Percentiles rank a stretch among this genome's conserved stretches.
Evolutionary conservation across 2,329 filamentous ascomycete species (phyloP).

Genomic region (Dactylellina haptotyla): DNA sequence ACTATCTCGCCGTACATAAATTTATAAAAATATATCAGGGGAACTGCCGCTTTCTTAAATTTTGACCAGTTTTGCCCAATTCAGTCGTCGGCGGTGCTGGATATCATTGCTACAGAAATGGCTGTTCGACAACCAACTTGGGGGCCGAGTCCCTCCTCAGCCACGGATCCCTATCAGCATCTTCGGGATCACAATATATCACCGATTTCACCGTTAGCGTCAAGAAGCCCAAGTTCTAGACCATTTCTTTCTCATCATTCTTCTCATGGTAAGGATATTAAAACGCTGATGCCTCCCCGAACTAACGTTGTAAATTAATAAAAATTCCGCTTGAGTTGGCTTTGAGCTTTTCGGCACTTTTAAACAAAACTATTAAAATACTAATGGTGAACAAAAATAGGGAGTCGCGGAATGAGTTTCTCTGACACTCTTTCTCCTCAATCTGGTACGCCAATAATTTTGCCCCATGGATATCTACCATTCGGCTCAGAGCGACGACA

Average conservation of each 20-base stretch:
- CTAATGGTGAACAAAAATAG: too few relatives aligned
- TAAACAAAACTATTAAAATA: too few relatives aligned
- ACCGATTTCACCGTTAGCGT: slow-evolving; percentile 33
- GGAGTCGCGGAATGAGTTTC: slow-evolving; percentile 50
- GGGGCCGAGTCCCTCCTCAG: slow-evolving; percentile 53
- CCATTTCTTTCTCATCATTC: slow-evolving; percentile 44
- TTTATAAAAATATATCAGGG: slow-evolving; percentile 26
- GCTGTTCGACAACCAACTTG: slow-evolving; percentile 46
- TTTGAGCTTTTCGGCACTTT: too few relatives aligned
- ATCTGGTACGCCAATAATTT: slow-evolving; percentile 53
- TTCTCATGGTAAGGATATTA: slow-evolving; percentile 46
- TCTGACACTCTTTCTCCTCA: slow-evolving; percentile 40
- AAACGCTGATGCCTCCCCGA: too few relatives aligned
- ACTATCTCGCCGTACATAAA: slow-evolving; percentile 31
- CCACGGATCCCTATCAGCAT: slow-evolving; percentile 45
- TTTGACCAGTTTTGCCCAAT: not conserved
- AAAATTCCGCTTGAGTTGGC: too few relatives aligned
- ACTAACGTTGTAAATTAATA: too few relatives aligned
- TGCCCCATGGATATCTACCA: slow-evolving; percentile 53
- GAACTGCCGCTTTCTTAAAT: slow-evolving; percentile 44
- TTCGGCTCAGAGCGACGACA: slow-evolving; percentile 52
- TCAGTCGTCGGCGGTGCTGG: slow-evolving; percentile 7
- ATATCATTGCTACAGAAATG: slow-evolving; percentile 21
- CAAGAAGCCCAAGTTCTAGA: slow-evolving; percentile 40
- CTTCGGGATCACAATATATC: slow-evolving; percentile 39